Base-by-base conservation (phyloP, 495 filamentous ascomycete species). In the Penicillium maclennaniae region DNA sequence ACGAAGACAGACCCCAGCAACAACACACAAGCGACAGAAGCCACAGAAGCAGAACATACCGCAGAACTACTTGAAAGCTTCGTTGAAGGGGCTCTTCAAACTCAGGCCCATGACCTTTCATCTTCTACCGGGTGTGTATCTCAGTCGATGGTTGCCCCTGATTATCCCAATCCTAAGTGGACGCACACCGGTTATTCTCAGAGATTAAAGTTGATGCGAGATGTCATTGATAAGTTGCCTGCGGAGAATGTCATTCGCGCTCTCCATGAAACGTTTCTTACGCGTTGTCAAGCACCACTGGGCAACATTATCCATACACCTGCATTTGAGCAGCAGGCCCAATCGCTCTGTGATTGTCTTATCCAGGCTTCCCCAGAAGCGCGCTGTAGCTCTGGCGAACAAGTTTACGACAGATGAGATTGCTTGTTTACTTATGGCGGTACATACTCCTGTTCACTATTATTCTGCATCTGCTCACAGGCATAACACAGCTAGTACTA, bases 271-370 rank as follows among this genome's bases (percentile, higher is more conserved):
- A 47, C 62, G 34, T 67, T 69, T 43, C 19, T 59, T 14, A 67
- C 59, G 19, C 63, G 66, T 43, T 69, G 66, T 39, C 66, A 67
- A 41, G 61, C 51, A 1, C 58, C 66, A 5, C 52, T 69, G 28
- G 61, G 56, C 9, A 69, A 67, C 39, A 38, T 65, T 0, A 41
- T 67, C 0, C 61, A 66, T 38, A 65, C 61, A 0, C 61, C 58
- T 27, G 57, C 47, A 12, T 69, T 69, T 44, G 25, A 59, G 45
- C 41, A 50, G 20, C 58, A 64, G 39, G 52, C 52, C 4, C 43
- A 51, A 8, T 6, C 17, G n/a, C 23, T 59, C n/a, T 15, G 17
- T 21, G 17, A 54, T 7, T 39, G 39, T 43, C 19, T 52, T 23
- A 23, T 23, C 23, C 23, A 2, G 23, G 23, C 23, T 26, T 36